Evolutionary conservation across 345 rosid genomes (phyloP).

Genomic region (Pseudoturritis turrita): DNA sequence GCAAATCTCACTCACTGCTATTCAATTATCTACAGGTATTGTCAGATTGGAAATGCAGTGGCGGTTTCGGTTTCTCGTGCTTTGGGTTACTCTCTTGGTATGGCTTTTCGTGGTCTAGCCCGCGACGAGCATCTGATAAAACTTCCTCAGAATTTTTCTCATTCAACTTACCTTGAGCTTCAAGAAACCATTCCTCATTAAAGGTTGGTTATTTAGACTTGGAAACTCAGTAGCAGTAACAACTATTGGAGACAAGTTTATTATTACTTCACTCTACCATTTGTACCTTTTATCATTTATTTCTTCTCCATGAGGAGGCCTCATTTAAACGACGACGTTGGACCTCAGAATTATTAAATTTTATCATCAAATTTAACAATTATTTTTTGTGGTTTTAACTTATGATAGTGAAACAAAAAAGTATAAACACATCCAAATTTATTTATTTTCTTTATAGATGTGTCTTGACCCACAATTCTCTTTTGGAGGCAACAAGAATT

Average conservation of each 20-base stretch:
- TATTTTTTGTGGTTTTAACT: no score
- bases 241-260: neutral
- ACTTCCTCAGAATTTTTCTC: constrained; percentile 72
- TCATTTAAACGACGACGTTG: no score
- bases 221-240: neutral
- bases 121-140: constrained; percentile 50
- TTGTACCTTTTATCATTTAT: no score
- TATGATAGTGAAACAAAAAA: no score
- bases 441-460: no score
- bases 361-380: no score
- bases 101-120: constrained; percentile 49
- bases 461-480: no score
- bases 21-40: constrained; percentile 45
- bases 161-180: constrained; percentile 49
- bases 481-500: no score
- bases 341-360: no score
- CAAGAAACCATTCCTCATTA: constrained; percentile 23
- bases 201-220: neutral
- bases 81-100: constrained; percentile 68
- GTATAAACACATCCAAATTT: no score
- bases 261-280: no score
- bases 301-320: no score
- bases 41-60: constrained; percentile 91
- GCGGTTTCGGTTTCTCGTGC: constrained; percentile 78
- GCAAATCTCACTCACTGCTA: neutral